These are phyloP conservation scores for Verbascum thapsus DNA, from an alignment of 257 asterid genomes.

Conservation along the genomic window DNA sequence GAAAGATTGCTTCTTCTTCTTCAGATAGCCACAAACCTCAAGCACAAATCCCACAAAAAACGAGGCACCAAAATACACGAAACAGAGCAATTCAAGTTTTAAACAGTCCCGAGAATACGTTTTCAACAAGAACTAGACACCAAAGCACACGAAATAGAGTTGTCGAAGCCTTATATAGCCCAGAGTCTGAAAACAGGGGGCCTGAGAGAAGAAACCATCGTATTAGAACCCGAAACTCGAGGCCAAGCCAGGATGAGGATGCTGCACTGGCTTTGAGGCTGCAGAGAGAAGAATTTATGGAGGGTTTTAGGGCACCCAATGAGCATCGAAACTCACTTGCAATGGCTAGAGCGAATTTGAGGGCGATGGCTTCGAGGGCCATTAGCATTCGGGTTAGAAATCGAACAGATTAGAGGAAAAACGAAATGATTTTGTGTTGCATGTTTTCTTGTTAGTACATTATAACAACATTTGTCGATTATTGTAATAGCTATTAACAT, in stretches of 20 bases:
- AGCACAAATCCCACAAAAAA: constrained; percentile 34
- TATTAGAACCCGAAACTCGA: constrained; percentile 35
- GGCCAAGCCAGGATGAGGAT: constrained; percentile 75
- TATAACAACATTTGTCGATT: no score
- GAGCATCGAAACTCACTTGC: constrained; percentile 43
- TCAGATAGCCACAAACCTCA: constrained; percentile 29
- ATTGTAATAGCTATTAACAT: not conserved
- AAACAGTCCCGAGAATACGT: constrained; percentile 39
- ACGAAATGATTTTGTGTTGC: no score
- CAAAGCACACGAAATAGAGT: constrained; percentile 35
- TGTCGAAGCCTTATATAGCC: constrained; percentile 44
- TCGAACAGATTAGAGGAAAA: constrained; percentile 30
- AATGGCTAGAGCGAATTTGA: constrained; percentile 73
- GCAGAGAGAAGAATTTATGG: constrained; percentile 94
- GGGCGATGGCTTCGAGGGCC: constrained; percentile 94
- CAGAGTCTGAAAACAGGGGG: constrained; percentile 40
- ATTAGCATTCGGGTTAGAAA: constrained; percentile 38
- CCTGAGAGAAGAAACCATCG: constrained; percentile 40
- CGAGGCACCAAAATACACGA: constrained; percentile 30
- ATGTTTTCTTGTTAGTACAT: no score
- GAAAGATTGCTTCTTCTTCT: constrained; percentile 44
- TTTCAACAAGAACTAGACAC: constrained; percentile 33
- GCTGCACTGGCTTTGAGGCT: constrained; percentile 88
- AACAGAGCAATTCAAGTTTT: constrained; percentile 41
- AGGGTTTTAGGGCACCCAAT: constrained; percentile 41